Percentiles rank a stretch among this genome's conserved stretches.
These are phyloP conservation scores for Lindgomyces ingoldianus DNA, from an alignment of 495 filamentous ascomycete species.

Conservation along the genomic window DNA sequence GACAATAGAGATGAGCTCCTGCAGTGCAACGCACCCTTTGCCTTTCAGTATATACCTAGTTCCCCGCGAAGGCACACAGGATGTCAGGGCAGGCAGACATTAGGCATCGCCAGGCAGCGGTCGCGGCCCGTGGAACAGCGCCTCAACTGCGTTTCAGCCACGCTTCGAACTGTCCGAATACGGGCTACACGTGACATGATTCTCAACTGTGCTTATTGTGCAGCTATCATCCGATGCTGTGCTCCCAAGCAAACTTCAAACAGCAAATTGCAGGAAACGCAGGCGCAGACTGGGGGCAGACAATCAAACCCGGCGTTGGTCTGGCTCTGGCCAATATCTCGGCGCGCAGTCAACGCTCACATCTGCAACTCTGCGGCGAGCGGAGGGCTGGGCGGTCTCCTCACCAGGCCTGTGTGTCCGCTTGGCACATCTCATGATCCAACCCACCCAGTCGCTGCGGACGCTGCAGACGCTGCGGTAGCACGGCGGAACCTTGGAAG, in stretches of 20 bases:
- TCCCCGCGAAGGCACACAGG: no score
- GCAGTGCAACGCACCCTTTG: no score
- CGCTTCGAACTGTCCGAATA: not conserved
- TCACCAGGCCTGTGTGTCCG: not conserved
- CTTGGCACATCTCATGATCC: conserved; percentile 1
- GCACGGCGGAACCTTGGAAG: not conserved
- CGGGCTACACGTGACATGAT: not conserved
- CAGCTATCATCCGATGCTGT: not conserved
- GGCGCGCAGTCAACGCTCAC: not conserved
- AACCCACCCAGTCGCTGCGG: no score
- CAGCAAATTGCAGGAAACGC: not conserved
- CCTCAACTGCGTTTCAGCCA: conserved; percentile 17
- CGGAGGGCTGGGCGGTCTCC: conserved; percentile 17
- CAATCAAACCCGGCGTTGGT: no score
- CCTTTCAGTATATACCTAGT: no score
- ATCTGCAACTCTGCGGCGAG: not conserved
- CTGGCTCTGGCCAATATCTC: conserved; percentile 4
- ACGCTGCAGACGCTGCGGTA: no score
- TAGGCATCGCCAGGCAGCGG: conserved; percentile 5
- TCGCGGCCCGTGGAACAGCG: not conserved
- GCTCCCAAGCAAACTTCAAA: not conserved
- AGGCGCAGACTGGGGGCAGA: not conserved
- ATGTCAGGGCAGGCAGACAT: conserved; percentile 16
- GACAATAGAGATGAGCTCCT: no score
- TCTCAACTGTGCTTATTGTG: not conserved